Conservation (phyloP, 768 basidiomycete species). For the Termitomyces eurrhizus region DNA sequence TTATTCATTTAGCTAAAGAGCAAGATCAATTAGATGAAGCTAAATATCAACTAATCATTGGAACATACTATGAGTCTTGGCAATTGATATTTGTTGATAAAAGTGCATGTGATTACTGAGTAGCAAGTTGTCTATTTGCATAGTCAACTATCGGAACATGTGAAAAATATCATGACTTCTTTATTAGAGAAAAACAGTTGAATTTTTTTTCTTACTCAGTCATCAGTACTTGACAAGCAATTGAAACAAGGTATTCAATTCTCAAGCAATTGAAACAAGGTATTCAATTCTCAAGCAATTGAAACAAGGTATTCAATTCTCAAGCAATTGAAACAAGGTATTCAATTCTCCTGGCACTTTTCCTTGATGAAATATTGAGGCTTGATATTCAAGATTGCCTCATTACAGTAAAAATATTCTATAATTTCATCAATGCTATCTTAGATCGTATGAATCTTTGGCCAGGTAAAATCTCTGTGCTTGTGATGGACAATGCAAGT, state of each 20-base stretch:
- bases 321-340: too few relatives aligned
- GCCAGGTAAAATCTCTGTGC: constrained; percentile 21
- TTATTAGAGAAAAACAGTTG: constrained; percentile 23
- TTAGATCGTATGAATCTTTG: constrained; percentile 22
- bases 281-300: too few relatives aligned
- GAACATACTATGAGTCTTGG: constrained; percentile 15
- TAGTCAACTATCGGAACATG: constrained; percentile 23
- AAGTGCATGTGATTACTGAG: constrained; percentile 21
- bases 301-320: too few relatives aligned
- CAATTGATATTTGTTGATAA: constrained; percentile 30
- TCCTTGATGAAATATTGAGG: constrained; percentile 23
- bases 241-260: too few relatives aligned
- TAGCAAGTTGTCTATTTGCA: constrained; percentile 19
- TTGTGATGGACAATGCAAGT: constrained; percentile 29
- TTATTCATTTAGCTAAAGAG: constrained; percentile 16
- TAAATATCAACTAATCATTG: constrained; percentile 15
- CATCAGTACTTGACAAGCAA: too few relatives aligned
- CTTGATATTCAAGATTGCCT: constrained; percentile 24
- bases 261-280: too few relatives aligned
- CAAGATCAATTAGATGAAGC: constrained; percentile 17
- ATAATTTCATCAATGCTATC: constrained; percentile 18
- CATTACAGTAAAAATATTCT: constrained; percentile 21
- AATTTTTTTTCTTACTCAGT: background rate
- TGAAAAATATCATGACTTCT: constrained; percentile 21
- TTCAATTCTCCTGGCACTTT: too few relatives aligned